Evolutionary conservation across 1,284 basidiomycete species (phyloP), one percentile per base, ranked within the genome.

Genomic region (Papiliotrema nemorosa): DNA sequence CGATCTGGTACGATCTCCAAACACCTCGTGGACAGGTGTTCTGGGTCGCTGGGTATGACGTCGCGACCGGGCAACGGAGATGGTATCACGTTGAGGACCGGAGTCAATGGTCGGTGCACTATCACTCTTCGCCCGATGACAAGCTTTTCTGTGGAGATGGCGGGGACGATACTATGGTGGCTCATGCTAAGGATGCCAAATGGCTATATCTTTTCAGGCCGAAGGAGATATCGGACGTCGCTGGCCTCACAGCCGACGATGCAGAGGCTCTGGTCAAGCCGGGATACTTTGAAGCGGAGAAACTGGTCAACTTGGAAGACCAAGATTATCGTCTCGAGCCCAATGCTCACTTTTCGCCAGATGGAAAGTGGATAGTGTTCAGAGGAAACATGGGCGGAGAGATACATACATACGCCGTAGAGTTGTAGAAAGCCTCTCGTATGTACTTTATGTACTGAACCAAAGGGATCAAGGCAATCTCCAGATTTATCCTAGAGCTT

Each of bases 101-200:
- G 9, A 36, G 59, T 25, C 48, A 57, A 37, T 61, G 59, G 59
- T 61, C 59, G 13, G 59, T 61, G 20, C 59, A 61, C 40, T 61
- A 57, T 47, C 52, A 59, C 34, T 50, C 52, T 4, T 51, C 51
- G 7, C 16, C 39, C 24, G 46, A 52, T 40, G 40, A 53, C 43
- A 13, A 33, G 7, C 27, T 57, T 10, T 61, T 61, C 43, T 47
- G 42, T 16, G 59, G 59, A 1, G 59, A 61, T 44, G 59, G 59
- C 16, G 57, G 51, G 9, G 57, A 54, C 40, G 34, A 52, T 24
- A 38, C 41, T 5, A 61, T 61, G 59, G 59, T 61, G 13, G 57
- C 54, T 7, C 40, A 49, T n/a, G 43, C 52, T 1, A 18, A 47
- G 9, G 50, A 52, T 26, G 59, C 42, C n/a, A 54, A 42, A 36